Base-by-base conservation (phyloP, 345 rosid species). In the Nasturtium officinale region DNA sequence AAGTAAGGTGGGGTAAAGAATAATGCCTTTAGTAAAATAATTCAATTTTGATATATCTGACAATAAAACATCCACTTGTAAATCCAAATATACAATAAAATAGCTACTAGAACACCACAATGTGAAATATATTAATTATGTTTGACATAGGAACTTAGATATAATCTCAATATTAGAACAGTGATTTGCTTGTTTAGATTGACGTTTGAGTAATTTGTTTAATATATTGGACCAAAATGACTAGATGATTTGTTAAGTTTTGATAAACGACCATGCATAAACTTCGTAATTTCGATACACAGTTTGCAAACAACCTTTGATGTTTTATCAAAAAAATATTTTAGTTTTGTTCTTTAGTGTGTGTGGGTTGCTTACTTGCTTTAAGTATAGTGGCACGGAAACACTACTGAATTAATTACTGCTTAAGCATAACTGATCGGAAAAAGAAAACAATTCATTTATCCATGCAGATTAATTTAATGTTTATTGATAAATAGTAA, bases 361-460 rank as follows among this genome's bases (percentile, higher is more conserved):
- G 21, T 65, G 25, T 15, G 2, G 58, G 38, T 61, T 37, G 52
- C 26, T 32, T 45, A 48, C 28, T 61, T 37, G 52, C 26, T 32
- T 45, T 69, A 12, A 29, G 4, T 42, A 15, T 16, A 17, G 45
- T 51, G 32, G 33, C 46, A 12, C 42, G 26, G 7, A 40, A 61
- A 43, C 21, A n/a, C 30, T 32, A 33, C 45, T 45, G 43, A 12
- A 33, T 46, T 65, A 9, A 7, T 17, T 55, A 46, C n/a, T 37
- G 45, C 13, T 1, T 18, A 66, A 9, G 56, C 63, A 61, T 60
- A 32, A 52, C 12, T 16, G 43, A 68, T 75, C 40, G 79, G 74
- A 64, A 68, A 61, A 61, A 61, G 30, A 61, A 75, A 75, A 59
- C 64, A 61, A 68, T 6, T 61, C 57, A 52, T 52, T 38, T 54